Base-by-base conservation (phyloP, 208 protist genomes). In the Spongospora subterranea region DNA sequence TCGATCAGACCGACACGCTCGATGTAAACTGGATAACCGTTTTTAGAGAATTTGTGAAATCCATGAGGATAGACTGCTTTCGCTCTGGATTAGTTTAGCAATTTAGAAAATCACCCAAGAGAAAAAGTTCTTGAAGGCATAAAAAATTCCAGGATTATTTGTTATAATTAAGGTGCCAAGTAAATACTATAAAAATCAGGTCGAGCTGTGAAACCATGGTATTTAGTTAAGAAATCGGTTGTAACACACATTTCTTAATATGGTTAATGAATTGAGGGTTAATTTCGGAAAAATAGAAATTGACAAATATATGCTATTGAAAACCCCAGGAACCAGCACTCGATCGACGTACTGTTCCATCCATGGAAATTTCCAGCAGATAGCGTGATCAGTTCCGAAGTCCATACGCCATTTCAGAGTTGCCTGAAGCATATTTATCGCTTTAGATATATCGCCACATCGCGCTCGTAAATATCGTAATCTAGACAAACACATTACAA, bases 41-140 rank as follows among this genome's bases (percentile, higher is more conserved):
- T 40, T 43, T 82, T 82, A 6, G n/a, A 35, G n/a, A 82, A 82
- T n/a, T 82, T 82, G 40, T 82, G 71, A 43, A 39, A 82, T 6
- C 71, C 71, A 82, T 82, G 71, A 35, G 71, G 71, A n/a, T 82
- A 82, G 40, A 82, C 17, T n/a, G 6, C 40, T 35, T 45, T 43
- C 6, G 35, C 35, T n/a, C 35, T 43, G n/a, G 17, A 39, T n/a
- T n/a, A n/a, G n/a, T n/a, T n/a, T n/a, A n/a, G n/a, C n/a, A n/a
- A n/a, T n/a, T n/a, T n/a, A n/a, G n/a, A n/a, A n/a, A n/a, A n/a
- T n/a, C n/a, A n/a, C n/a, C n/a, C n/a, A n/a, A n/a, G n/a, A n/a
- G n/a, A n/a, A n/a, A n/a, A n/a, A n/a, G n/a, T n/a, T n/a, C n/a
- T n/a, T n/a, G n/a, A n/a, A n/a, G n/a, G n/a, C n/a, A n/a, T n/a